phyloP scores from a whole-genome alignment of 1,284 basidiomycete genomes.

The Ganoderma resinaceum region DNA sequence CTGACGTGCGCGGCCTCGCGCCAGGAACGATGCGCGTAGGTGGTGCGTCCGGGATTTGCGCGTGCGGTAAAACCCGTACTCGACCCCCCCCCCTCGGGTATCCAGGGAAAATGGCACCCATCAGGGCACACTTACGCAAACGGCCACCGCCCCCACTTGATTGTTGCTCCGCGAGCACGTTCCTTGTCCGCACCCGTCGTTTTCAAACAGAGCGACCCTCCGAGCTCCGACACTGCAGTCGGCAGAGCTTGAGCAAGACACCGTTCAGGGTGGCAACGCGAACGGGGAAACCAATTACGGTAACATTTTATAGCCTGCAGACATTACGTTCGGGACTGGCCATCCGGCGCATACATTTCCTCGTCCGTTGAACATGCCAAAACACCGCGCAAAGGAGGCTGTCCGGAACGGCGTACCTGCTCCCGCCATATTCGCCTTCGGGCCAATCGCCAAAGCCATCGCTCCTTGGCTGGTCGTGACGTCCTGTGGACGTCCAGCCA shows the following conservation, averaged over 20 bases:
- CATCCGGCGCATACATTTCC: slow-evolving; percentile 5
- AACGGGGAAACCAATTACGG: slow-evolving; percentile 16
- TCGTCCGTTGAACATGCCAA: slow-evolving; percentile 8
- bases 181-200: background rate
- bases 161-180: slow-evolving; percentile 5
- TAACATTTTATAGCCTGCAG: slow-evolving; percentile 24
- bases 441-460: slow-evolving; percentile 33
- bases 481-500: slow-evolving; percentile 22
- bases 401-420: slow-evolving; percentile 24
- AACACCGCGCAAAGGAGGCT: slow-evolving; percentile 1
- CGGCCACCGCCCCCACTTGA: background rate
- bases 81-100: background rate
- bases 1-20: slow-evolving; percentile 23
- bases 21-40: slow-evolving; percentile 5
- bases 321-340: slow-evolving; percentile 24
- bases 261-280: background rate
- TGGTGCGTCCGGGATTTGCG: background rate
- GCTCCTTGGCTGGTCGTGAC: slow-evolving; percentile 21
- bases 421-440: slow-evolving; percentile 29
- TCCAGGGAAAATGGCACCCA: slow-evolving; percentile 4
- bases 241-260: no score
- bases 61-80: background rate
- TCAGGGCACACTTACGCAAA: slow-evolving; percentile 9
- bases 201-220: slow-evolving; percentile 2
- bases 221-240: background rate